Evolutionary conservation across 805 yeast species (phyloP), one percentile per base, ranked within the genome.

Genomic region (fission yeast (Schizosaccharomyces pombe)): DNA sequence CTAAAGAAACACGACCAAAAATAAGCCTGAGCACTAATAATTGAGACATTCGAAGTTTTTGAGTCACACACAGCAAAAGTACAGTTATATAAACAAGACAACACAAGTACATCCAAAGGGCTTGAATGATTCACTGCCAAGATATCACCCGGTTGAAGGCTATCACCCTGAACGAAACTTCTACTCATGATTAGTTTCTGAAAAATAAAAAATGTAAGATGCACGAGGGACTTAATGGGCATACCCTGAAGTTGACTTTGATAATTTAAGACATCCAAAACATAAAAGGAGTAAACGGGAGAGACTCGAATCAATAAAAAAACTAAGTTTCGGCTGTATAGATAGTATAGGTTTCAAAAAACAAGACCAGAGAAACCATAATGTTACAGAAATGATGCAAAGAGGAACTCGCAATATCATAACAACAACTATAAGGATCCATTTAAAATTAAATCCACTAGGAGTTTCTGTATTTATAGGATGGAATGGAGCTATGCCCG

Each of bases 401-500:
- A 37, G 9, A 11, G 43, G 43, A 24, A 37, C 5, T 8, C 43
- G 43, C 5, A 37, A 2, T 37, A 37, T 16, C n/a, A 24, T 24
- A 16, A 37, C 19, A 1, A 9, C 24, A 16, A 37, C n/a, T 5
- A 37, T 37, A 2, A 37, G 5, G 24, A 37, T 9, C 43, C 43
- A 37, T 37, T 37, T 37, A 4, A 37, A 37, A 14, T 24, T 37
- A 12, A 24, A 16, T 16, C n/a, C 14, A 9, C 24, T 16, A 12
- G 43, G 43, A 16, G n/a, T 37, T 11, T 37, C 43, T 37, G 43
- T 24, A 37, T 19, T 14, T 29, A 49, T 49, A 8, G 53, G 53
- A 16, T 49, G 31, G 16, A 49, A 49, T 14, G 53, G 53, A 1
- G 53, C 53, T 12, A 49, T 49, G 34, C 53, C 53, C 14, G 53